phyloP scores from a whole-genome alignment of 2,329 filamentous ascomycete species.

The Neoscytalidium dimidiatum region DNA sequence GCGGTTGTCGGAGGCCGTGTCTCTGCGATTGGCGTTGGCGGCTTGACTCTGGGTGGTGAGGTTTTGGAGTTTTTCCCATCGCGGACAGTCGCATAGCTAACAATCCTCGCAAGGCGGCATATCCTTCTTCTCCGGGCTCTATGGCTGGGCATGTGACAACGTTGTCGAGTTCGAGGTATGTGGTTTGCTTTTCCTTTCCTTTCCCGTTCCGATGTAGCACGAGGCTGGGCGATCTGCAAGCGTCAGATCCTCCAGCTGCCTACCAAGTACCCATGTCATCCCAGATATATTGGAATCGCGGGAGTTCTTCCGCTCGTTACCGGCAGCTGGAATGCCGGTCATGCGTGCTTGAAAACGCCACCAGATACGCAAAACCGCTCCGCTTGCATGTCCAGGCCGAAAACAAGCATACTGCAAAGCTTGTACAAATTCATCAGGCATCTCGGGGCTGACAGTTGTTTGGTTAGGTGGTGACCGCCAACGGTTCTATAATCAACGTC shows the following conservation, averaged over 20 bases:
- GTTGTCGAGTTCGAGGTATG: slow-evolving; percentile 38
- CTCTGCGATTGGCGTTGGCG: slow-evolving; percentile 33
- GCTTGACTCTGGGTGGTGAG: slow-evolving; percentile 36
- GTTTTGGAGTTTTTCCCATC: slow-evolving; percentile 29
- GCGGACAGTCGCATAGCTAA: not conserved
- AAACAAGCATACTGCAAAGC: not conserved
- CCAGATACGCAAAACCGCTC: not conserved
- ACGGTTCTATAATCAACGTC: slow-evolving; percentile 35
- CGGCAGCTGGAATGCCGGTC: not conserved
- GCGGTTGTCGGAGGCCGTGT: slow-evolving; percentile 34
- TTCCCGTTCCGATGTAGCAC: slow-evolving; percentile 16
- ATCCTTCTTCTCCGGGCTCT: slow-evolving; percentile 32
- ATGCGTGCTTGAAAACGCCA: not conserved
- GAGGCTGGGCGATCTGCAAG: not conserved
- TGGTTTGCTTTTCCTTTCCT: slow-evolving; percentile 4
- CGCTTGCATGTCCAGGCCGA: not conserved
- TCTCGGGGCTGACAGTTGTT: slow-evolving; percentile 15
- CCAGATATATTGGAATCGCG: not conserved
- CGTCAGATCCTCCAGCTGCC: not conserved
- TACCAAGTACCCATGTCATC: not conserved
- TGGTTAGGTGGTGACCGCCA: slow-evolving; percentile 29
- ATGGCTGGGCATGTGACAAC: slow-evolving; percentile 38
- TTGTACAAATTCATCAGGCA: slow-evolving; percentile 18
- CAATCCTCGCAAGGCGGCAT: slow-evolving; percentile 32
- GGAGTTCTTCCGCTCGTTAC: not conserved